These are phyloP conservation scores for Pseudocercospora eumusae DNA, from an alignment of 2,329 filamentous ascomycete species.

Conservation along the genomic window DNA sequence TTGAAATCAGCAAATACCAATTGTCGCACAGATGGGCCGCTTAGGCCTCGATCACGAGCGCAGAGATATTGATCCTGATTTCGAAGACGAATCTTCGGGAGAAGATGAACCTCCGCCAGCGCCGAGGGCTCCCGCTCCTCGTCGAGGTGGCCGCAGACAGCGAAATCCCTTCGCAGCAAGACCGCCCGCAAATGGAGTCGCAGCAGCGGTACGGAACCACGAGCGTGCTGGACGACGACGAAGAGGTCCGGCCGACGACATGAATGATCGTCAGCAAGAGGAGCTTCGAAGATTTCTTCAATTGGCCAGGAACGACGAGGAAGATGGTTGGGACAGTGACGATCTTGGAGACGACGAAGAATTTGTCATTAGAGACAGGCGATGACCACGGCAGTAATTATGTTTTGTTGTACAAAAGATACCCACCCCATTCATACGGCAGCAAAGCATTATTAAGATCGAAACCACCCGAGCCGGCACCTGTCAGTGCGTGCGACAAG, in stretches of 20 bases:
- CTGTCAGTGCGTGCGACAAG: too few relatives aligned
- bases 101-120: background rate
- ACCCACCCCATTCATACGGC: conserved; percentile 1
- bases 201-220: conserved; percentile 29
- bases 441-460: too few relatives aligned
- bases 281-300: conserved; percentile 56
- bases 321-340: conserved; percentile 63
- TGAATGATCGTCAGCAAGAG: conserved; percentile 32
- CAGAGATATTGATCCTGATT: conserved; percentile 11
- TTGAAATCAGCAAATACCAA: conserved; percentile 16
- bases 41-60: conserved; percentile 22
- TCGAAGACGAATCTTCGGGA: conserved; percentile 5
- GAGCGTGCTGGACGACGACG: conserved; percentile 20
- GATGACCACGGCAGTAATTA: conserved; percentile 5
- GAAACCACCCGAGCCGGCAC: too few relatives aligned
- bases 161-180: conserved; percentile 33
- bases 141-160: conserved; percentile 21
- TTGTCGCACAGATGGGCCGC: conserved; percentile 29
- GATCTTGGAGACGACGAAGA: conserved; percentile 51
- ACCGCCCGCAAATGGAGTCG: conserved; percentile 25
- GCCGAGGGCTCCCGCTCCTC: conserved; percentile 10
- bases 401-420: conserved; percentile 14
- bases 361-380: conserved; percentile 30
- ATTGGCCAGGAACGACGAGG: conserved; percentile 55
- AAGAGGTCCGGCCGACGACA: conserved; percentile 19